Percentiles rank a stretch among this genome's conserved stretches.
Conservation (phyloP, 2,329 filamentous ascomycete genomes). For the Venturia carpophila region DNA sequence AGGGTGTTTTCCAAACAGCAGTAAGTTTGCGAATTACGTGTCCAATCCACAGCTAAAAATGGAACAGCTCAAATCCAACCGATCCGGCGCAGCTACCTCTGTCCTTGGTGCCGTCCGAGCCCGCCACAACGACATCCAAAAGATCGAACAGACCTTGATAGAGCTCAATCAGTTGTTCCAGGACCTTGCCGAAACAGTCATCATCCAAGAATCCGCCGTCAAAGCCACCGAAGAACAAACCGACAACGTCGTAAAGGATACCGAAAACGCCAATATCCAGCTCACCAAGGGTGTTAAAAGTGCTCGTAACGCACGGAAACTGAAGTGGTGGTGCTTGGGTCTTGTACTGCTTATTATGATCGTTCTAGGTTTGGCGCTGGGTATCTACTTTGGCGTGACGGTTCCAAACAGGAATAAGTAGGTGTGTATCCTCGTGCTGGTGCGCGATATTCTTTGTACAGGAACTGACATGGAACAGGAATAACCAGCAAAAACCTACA, state of each 20-base stretch:
- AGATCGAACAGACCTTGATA: constrained; percentile 66
- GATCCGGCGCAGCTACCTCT: constrained; percentile 62
- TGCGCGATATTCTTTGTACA: not conserved
- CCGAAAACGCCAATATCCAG: constrained; percentile 61
- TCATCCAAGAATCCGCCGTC: constrained; percentile 61
- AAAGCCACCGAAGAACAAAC: constrained; percentile 57
- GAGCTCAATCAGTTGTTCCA: constrained; percentile 65
- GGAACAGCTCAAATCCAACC: constrained; percentile 64
- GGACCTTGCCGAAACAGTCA: constrained; percentile 65
- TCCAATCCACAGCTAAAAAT: constrained; percentile 12
- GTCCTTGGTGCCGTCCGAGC: constrained; percentile 72
- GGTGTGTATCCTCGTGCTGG: not conserved
- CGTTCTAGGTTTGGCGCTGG: constrained; percentile 43
- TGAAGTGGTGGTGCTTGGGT: constrained; percentile 74
- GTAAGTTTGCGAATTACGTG: constrained; percentile 43
- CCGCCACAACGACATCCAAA: constrained; percentile 74
- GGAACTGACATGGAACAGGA: not conserved
- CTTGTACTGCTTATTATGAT: constrained; percentile 44
- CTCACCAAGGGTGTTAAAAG: constrained; percentile 60
- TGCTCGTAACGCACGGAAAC: constrained; percentile 59
- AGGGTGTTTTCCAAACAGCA: constrained; percentile 75
- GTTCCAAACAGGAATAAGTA: constrained; percentile 10
- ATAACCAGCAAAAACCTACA: not conserved
- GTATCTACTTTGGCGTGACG: constrained; percentile 38
- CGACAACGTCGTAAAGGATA: constrained; percentile 53